Percentiles rank a stretch among this genome's conserved stretches.
phyloP scores from a whole-genome alignment of 148 eudicot species.

The Agrostemma githago region DNA sequence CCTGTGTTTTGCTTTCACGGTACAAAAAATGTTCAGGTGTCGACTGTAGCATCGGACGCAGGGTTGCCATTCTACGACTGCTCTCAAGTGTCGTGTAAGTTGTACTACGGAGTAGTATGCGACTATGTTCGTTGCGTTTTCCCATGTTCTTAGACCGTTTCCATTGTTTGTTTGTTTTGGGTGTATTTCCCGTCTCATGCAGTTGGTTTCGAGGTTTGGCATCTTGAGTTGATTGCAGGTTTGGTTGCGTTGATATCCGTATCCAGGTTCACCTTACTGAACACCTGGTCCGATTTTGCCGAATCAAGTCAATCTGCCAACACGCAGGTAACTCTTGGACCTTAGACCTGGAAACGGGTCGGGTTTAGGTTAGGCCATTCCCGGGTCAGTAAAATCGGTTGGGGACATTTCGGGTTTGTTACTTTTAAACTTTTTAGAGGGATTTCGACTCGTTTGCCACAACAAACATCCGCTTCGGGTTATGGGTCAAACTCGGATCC shows the following conservation, averaged over 20 bases:
- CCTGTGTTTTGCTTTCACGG: neutral
- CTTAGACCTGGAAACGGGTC: neutral
- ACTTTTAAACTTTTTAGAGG: no score
- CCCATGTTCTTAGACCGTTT: neutral
- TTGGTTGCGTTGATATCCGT: constrained; percentile 63
- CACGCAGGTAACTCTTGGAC: constrained; percentile 48
- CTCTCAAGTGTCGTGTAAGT: constrained; percentile 63
- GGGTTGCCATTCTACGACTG: constrained; percentile 76
- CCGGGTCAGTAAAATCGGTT: no score
- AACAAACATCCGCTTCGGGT: no score
- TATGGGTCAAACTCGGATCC: no score
- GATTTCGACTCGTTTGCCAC: no score
- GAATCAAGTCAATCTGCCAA: constrained; percentile 92
- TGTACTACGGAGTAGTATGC: neutral
- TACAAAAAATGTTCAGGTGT: constrained; percentile 46
- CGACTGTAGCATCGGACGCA: constrained; percentile 65
- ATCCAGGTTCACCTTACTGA: constrained; percentile 58
- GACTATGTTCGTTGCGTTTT: neutral
- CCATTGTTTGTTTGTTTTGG: neutral
- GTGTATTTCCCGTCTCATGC: constrained; percentile 17
- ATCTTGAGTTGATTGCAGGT: constrained; percentile 65
- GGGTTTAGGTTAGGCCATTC: no score
- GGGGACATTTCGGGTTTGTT: no score
- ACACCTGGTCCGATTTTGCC: constrained; percentile 75
- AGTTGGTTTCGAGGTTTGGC: constrained; percentile 74